Base-by-base conservation (phyloP, 768 basidiomycete species). In the Boletus patriciae region DNA sequence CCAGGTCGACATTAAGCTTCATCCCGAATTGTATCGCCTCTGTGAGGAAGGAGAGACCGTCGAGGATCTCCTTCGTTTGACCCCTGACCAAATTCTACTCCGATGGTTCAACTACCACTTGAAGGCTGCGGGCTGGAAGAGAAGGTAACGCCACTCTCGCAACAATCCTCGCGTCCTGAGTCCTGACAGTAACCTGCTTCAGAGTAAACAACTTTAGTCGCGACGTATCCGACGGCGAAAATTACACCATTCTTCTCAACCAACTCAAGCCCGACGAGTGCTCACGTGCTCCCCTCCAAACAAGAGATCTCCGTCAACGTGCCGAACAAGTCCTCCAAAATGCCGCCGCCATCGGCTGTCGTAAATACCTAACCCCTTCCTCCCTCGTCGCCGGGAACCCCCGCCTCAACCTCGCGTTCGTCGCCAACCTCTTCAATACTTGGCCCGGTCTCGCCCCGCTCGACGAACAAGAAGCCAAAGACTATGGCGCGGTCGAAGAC, bases 91-190 rank as follows among this genome's bases (percentile, higher is more conserved):
- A 74, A 96, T 99, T 62, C 76, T 99, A 21, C 73, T 99, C n/a
- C 79, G 97, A 43, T 99, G 97, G 97, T 98, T 99, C 78, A 98
- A 99, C 73, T 99, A 89, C 71, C 97, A 99, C 73, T 78, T 99
- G 61, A 98, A 97, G 70, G 90, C 92, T 10, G 97, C 96, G 25
- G 90, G 89, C 2, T 96, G 93, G 90, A 82, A 89, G 52, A 79
- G 92, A 69, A 83, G 86, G 94, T 94, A 61, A 34, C 70, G 25
- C 46, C 10, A 2, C 29, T 13, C 29, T 23, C 18, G 1, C 27
- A 33, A 12, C 11, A 6, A 18, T 9, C 16, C n/a, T 23, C 16
- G n/a, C n/a, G 8, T 5, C 37, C 41, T n/a, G n/a, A n/a, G 5
- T 11, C 31, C 59, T 67, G 21, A 65, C 46, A 13, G 19, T 6